Percentiles rank a stretch among this genome's conserved stretches.
phyloP scores from a whole-genome alignment of 768 basidiomycete genomes.

The Hypsizygus marmoreus region DNA sequence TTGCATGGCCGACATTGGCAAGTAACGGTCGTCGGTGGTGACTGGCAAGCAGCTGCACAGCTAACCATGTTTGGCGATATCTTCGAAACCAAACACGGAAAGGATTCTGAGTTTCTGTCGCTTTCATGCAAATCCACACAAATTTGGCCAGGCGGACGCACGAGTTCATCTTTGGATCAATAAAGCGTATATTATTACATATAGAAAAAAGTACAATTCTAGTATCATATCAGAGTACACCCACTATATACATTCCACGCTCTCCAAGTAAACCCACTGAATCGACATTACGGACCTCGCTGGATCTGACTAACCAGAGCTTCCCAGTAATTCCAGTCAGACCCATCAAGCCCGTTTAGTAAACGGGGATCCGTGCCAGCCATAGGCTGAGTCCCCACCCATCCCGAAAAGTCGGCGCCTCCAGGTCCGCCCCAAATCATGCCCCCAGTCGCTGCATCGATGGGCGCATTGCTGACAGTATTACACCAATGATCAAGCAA shows the following conservation, averaged over 20 bases:
- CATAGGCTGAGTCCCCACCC: slow-evolving; percentile 49
- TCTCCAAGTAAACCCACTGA: too few relatives aligned
- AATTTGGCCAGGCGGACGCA: too few relatives aligned
- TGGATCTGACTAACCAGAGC: slow-evolving; percentile 68
- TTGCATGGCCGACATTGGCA: slow-evolving; percentile 68
- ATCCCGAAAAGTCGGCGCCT: slow-evolving; percentile 57
- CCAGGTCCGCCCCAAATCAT: slow-evolving; percentile 66
- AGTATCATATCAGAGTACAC: background rate
- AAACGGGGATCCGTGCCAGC: slow-evolving; percentile 45
- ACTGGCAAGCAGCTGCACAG: too few relatives aligned
- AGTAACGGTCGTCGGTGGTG: too few relatives aligned
- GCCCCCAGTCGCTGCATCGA: slow-evolving; percentile 50
- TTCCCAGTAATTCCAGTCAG: slow-evolving; percentile 84
- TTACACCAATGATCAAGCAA: slow-evolving; percentile 86
- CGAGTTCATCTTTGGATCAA: too few relatives aligned
- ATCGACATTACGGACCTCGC: slow-evolving; percentile 34
- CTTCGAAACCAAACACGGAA: too few relatives aligned
- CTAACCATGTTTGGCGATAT: too few relatives aligned
- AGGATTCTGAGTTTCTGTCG: too few relatives aligned
- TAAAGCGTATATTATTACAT: background rate
- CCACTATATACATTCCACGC: slow-evolving; percentile 1
- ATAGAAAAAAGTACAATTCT: background rate
- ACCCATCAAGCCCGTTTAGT: slow-evolving; percentile 55
- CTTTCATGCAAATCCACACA: too few relatives aligned
- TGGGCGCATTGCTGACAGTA: slow-evolving; percentile 67